Evolutionary conservation across 1,139 yeast genomes (phyloP).

Genomic region (Yamadazyma songkhlaensis): DNA sequence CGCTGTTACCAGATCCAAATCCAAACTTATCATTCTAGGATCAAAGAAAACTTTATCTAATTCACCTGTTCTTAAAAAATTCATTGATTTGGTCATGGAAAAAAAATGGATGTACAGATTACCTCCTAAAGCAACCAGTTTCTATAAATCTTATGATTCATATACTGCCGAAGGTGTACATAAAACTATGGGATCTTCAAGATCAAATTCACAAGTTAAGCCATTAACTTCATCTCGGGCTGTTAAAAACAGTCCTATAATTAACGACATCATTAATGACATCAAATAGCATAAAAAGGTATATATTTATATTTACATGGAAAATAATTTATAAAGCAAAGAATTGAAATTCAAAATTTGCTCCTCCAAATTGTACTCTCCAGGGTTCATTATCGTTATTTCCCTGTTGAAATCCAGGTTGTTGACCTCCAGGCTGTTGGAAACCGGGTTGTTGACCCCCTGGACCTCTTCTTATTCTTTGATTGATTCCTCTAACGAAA

Average conservation of each 20-base stretch:
- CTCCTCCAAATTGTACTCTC: slow-evolving; percentile 18
- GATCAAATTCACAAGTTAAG: too few species aligned
- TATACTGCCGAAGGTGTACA: background rate
- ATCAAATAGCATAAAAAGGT: slow-evolving; percentile 4
- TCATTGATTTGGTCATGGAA: slow-evolving; percentile 56
- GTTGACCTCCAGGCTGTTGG: background rate
- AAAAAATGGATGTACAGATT: slow-evolving; percentile 65
- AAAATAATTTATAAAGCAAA: slow-evolving; percentile 21
- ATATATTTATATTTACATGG: slow-evolving; percentile 1
- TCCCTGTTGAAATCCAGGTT: slow-evolving; percentile 2
- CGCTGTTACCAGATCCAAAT: slow-evolving; percentile 86
- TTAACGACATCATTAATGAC: slow-evolving; percentile 25
- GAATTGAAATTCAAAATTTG: slow-evolving; percentile 37
- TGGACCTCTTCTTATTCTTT: slow-evolving; percentile 19
- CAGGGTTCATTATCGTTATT: slow-evolving; percentile 9
- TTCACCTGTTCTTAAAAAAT: slow-evolving; percentile 56
- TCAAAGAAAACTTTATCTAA: slow-evolving; percentile 61
- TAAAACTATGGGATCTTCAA: slow-evolving; percentile 9
- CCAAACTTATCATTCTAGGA: slow-evolving; percentile 81
- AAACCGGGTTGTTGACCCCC: background rate
- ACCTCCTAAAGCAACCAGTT: slow-evolving; percentile 37
- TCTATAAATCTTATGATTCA: slow-evolving; percentile 13
- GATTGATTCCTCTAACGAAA: slow-evolving; percentile 27
- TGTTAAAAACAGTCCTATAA: slow-evolving; percentile 19
- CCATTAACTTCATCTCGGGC: slow-evolving; percentile 5